A percentile compares a stretch with the other conserved stretches of the same genome.
These are phyloP conservation scores for Volutella citrinella DNA, from an alignment of 2,329 filamentous ascomycete species.

Conservation along the genomic window DNA sequence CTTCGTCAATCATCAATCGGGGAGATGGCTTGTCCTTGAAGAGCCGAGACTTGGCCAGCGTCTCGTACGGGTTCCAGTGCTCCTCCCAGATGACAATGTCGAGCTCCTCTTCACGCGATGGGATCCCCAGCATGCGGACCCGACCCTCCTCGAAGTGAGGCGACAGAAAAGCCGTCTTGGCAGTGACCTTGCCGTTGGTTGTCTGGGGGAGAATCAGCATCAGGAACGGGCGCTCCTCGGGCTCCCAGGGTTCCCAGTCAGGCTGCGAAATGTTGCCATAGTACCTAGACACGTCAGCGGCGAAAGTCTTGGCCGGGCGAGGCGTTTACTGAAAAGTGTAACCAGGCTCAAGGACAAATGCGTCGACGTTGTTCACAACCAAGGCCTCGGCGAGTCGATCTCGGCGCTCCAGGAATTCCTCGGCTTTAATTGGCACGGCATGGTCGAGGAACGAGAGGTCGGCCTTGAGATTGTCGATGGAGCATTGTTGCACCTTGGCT, in stretches of 20 bases:
- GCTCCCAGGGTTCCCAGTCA: slow-evolving; percentile 65
- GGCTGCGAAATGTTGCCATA: slow-evolving; percentile 60
- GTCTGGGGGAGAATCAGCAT: slow-evolving; percentile 54
- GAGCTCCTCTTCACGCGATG: slow-evolving; percentile 45
- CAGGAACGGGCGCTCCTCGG: slow-evolving; percentile 61
- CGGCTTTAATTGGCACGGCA: slow-evolving; percentile 43
- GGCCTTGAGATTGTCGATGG: slow-evolving; percentile 48
- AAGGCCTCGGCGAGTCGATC: slow-evolving; percentile 56
- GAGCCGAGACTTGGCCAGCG: slow-evolving; percentile 43
- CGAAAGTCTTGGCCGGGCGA: neutral
- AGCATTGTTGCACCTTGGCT: slow-evolving; percentile 38
- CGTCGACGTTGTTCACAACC: slow-evolving; percentile 48
- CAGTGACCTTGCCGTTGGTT: slow-evolving; percentile 40
- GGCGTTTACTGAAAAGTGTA: slow-evolving; percentile 55
- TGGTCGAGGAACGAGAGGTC: slow-evolving; percentile 49
- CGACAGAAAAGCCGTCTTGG: slow-evolving; percentile 56
- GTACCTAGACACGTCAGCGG: slow-evolving; percentile 32
- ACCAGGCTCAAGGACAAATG: slow-evolving; percentile 61
- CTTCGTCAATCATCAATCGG: slow-evolving; percentile 62
- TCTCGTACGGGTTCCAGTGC: slow-evolving; percentile 62
- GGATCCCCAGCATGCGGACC: slow-evolving; percentile 57
- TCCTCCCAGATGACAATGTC: slow-evolving; percentile 61
- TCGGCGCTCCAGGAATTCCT: slow-evolving; percentile 54
- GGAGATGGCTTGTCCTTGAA: slow-evolving; percentile 27
- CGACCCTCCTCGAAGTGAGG: slow-evolving; percentile 61